Conservation (phyloP, 2,329 filamentous ascomycete genomes). For the Hypoxylon sp. region DNA sequence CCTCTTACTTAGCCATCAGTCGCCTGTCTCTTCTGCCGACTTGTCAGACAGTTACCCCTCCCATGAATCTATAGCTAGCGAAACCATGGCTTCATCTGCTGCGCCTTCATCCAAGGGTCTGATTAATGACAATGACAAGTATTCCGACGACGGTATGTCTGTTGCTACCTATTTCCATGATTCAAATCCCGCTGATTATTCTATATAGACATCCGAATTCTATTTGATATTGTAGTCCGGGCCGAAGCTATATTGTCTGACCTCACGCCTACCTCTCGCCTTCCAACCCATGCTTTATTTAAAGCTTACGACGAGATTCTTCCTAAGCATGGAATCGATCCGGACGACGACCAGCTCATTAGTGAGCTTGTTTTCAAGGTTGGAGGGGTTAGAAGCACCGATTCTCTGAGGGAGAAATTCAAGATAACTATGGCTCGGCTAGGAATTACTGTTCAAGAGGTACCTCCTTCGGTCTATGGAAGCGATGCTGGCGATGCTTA, state of each 20-base stretch:
- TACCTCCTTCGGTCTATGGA: slow-evolving; percentile 43
- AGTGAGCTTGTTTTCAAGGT: slow-evolving; percentile 85
- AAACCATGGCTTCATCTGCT: slow-evolving; percentile 40
- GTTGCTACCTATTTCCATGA: neutral
- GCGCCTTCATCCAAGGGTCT: slow-evolving; percentile 14
- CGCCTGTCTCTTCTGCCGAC: slow-evolving; percentile 42
- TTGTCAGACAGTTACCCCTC: slow-evolving; percentile 43
- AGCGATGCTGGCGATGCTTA: slow-evolving; percentile 53
- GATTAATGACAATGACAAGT: slow-evolving; percentile 45
- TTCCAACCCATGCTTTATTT: slow-evolving; percentile 84
- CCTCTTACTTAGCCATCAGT: slow-evolving; percentile 40
- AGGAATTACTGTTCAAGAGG: slow-evolving; percentile 79
- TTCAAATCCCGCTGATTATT: slow-evolving; percentile 28
- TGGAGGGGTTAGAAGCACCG: slow-evolving; percentile 73
- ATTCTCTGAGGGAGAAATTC: slow-evolving; percentile 78
- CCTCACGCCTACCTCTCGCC: slow-evolving; percentile 72
- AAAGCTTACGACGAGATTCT: slow-evolving; percentile 84
- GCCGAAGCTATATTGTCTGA: slow-evolving; percentile 76
- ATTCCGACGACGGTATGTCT: slow-evolving; percentile 49
- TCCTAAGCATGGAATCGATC: slow-evolving; percentile 76
- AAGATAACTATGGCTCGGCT: slow-evolving; percentile 76
- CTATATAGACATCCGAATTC: slow-evolving; percentile 76
- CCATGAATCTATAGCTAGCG: slow-evolving; percentile 34
- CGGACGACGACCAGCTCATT: slow-evolving; percentile 81
- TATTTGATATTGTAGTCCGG: slow-evolving; percentile 81